Conservation (phyloP, 805 yeast genomes). For the Helenozyma baotianmanensis region DNA sequence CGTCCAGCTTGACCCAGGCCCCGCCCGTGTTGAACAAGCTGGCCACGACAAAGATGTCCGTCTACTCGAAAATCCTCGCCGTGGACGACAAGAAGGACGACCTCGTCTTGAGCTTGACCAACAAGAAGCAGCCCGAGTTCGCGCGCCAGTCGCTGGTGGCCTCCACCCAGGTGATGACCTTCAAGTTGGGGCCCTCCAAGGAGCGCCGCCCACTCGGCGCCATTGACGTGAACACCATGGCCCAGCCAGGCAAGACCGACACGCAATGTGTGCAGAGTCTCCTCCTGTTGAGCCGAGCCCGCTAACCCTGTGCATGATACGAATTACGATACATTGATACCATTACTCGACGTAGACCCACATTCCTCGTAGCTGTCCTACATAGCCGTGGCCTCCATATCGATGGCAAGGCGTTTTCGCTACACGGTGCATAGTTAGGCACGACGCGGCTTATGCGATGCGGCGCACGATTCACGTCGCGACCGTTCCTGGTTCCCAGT, state of each 20-base stretch:
- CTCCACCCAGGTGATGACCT: constrained; percentile 14
- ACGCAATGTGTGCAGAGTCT: constrained; percentile 15
- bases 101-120: constrained; percentile 16
- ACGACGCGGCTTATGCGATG: too few species aligned
- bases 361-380: too few species aligned
- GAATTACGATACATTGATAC: too few species aligned
- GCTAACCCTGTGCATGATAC: too few species aligned
- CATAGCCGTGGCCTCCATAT: too few species aligned
- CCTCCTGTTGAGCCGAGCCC: constrained; percentile 14
- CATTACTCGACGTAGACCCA: too few species aligned
- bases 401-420: too few species aligned
- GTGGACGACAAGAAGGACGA: constrained; percentile 4
- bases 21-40: constrained; percentile 2
- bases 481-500: too few species aligned
- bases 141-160: constrained; percentile 13
- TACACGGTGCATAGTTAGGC: too few species aligned
- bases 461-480: too few species aligned
- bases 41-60: constrained; percentile 2
- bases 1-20: constrained; percentile 8
- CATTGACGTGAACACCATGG: constrained; percentile 8
- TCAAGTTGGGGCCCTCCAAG: constrained; percentile 13
- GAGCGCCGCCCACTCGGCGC: constrained; percentile 15
- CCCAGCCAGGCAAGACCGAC: constrained; percentile 5
- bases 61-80: constrained; percentile 9
- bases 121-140: constrained; percentile 16